Evolutionary conservation across 2,329 filamentous ascomycete species (phyloP).

Genomic region (Cercospora sp.): DNA sequence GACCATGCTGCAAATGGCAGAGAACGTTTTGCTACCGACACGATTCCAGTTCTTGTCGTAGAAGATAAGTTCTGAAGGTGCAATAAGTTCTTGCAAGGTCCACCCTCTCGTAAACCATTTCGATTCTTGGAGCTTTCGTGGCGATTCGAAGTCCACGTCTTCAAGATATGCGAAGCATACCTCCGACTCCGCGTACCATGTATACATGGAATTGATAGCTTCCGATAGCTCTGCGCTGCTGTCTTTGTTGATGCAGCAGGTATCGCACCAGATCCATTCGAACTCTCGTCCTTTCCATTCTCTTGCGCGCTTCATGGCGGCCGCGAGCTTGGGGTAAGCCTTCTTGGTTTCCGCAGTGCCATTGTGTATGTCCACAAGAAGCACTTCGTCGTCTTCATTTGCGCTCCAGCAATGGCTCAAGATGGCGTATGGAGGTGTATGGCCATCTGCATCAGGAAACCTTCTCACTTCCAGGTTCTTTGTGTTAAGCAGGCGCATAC

Average conservation of each 20-base stretch:
- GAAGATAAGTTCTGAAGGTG: constrained; percentile 12
- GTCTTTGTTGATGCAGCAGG: constrained; percentile 29
- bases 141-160: constrained; percentile 9
- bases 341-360: constrained; percentile 11
- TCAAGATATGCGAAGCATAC: constrained; percentile 27
- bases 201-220: constrained; percentile 31
- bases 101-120: constrained; percentile 14
- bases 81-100: constrained; percentile 20
- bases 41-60: constrained; percentile 16
- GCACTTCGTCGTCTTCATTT: constrained; percentile 19
- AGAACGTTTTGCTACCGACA: constrained; percentile 12
- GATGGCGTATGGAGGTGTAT: constrained; percentile 21
- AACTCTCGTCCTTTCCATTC: neutral
- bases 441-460: constrained; percentile 11
- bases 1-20: constrained; percentile 1
- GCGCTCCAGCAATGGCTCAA: constrained; percentile 24
- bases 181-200: constrained; percentile 23
- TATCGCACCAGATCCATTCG: constrained; percentile 28
- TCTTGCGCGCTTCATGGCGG: constrained; percentile 2
- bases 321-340: constrained; percentile 16
- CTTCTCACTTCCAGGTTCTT: constrained; percentile 1
- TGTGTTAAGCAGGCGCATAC: constrained; percentile 14
- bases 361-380: constrained; percentile 20
- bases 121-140: neutral
- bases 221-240: constrained; percentile 25